Percentiles rank a stretch among this genome's conserved stretches.
phyloP scores from a whole-genome alignment of 2,329 filamentous ascomycete genomes.

The Furcasterigmium furcatum region DNA sequence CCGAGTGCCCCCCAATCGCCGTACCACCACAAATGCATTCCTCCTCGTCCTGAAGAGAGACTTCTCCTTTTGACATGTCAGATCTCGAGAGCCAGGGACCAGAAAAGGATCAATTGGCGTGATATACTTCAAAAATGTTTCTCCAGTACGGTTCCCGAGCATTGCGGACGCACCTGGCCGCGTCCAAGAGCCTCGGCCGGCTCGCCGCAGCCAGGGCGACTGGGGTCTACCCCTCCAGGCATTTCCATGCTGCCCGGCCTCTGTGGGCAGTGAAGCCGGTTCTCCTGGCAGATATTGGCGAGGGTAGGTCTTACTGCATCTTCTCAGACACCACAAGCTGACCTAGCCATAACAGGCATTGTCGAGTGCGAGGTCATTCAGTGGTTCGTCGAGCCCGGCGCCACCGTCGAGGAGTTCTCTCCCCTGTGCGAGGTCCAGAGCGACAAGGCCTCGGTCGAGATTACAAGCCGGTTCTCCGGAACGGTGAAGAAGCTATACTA shows the following conservation, averaged over 20 bases:
- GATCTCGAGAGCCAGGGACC: not conserved
- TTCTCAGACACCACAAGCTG: not conserved
- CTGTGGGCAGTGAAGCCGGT: slow-evolving; percentile 71
- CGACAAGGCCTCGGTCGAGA: slow-evolving; percentile 88
- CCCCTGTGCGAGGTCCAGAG: slow-evolving; percentile 97
- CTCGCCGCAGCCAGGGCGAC: slow-evolving; percentile 24
- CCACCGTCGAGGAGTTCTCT: slow-evolving; percentile 95
- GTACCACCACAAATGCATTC: not conserved
- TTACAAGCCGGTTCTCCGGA: slow-evolving; percentile 92
- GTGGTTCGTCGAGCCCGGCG: slow-evolving; percentile 97
- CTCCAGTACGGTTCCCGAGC: slow-evolving; percentile 48
- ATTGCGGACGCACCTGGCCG: slow-evolving; percentile 47
- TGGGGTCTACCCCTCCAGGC: slow-evolving; percentile 29
- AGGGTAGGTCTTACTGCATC: slow-evolving; percentile 50
- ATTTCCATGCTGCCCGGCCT: slow-evolving; percentile 47
- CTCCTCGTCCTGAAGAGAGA: not conserved
- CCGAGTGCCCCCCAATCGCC: slow-evolving; percentile 4
- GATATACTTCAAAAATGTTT: slow-evolving; percentile 43
- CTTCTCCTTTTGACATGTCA: not conserved
- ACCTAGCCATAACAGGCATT: slow-evolving; percentile 64
- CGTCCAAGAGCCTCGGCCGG: slow-evolving; percentile 35
- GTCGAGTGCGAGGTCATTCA: slow-evolving; percentile 99
- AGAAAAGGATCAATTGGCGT: not conserved
- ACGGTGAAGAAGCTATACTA: slow-evolving; percentile 96
- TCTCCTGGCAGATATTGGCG: slow-evolving; percentile 79